These are phyloP conservation scores for Mallotus repandus DNA, from an alignment of 441 rosid genomes.

Conservation along the genomic window DNA sequence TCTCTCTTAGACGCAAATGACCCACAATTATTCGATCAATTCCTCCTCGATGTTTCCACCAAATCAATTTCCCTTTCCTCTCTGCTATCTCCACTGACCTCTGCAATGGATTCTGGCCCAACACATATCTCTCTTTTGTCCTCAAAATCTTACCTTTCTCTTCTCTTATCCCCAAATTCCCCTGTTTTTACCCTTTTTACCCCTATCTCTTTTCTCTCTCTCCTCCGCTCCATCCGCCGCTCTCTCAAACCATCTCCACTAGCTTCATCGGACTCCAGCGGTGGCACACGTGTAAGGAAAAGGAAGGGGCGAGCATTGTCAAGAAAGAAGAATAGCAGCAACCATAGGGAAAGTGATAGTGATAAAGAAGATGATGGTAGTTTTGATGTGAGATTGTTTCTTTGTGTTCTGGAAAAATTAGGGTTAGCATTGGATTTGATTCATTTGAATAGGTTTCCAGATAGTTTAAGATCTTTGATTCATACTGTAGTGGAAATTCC, in stretches of 20 bases:
- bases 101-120: slow-evolving; percentile 60
- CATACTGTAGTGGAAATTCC: slow-evolving; percentile 68
- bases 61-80: slow-evolving; percentile 42
- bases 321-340: slow-evolving; percentile 11
- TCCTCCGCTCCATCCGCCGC: slow-evolving; percentile 74
- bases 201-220: slow-evolving; percentile 67
- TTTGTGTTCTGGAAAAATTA: slow-evolving; percentile 49
- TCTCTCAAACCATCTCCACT: slow-evolving; percentile 42
- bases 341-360: not conserved
- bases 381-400: slow-evolving; percentile 40
- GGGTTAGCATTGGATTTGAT: slow-evolving; percentile 54
- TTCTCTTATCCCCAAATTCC: slow-evolving; percentile 63
- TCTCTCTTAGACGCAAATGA: slow-evolving; percentile 48
- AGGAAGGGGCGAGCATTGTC: slow-evolving; percentile 26
- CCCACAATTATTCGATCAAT: slow-evolving; percentile 39
- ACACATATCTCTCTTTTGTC: slow-evolving; percentile 48
- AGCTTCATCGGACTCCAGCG: not conserved
- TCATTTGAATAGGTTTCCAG: slow-evolving; percentile 79
- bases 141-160: slow-evolving; percentile 56
- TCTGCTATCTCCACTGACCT: slow-evolving; percentile 47
- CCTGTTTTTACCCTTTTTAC: slow-evolving; percentile 79
- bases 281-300: slow-evolving; percentile 32
- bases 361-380: slow-evolving; percentile 22
- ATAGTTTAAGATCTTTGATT: slow-evolving; percentile 67
- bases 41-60: slow-evolving; percentile 49